Conservation (phyloP, 2,329 filamentous ascomycete genomes). For the Hirsutella minnesotensis region DNA sequence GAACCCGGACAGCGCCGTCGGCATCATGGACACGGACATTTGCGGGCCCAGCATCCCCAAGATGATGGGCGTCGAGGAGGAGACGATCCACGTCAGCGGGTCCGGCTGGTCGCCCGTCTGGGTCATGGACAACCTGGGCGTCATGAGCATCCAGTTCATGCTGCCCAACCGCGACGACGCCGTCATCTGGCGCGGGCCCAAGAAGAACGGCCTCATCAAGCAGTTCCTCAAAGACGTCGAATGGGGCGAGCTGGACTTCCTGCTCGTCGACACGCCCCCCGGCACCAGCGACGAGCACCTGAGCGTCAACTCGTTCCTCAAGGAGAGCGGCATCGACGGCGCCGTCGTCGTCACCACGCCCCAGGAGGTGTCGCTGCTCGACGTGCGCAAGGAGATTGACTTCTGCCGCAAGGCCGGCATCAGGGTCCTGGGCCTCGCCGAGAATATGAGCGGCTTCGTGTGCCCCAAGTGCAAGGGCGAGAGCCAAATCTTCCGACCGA, state of each 20-base stretch:
- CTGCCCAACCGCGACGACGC: constrained; percentile 86
- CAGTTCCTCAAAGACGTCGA: constrained; percentile 96
- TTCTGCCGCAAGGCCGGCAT: constrained; percentile 95
- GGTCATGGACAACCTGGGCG: constrained; percentile 85
- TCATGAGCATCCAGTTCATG: constrained; percentile 99
- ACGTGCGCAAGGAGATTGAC: constrained; percentile 94
- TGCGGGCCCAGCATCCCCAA: constrained; percentile 94
- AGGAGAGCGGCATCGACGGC: constrained; percentile 84
- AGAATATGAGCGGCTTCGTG: constrained; percentile 97
- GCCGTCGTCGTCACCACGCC: constrained; percentile 90
- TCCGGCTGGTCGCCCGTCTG: constrained; percentile 92
- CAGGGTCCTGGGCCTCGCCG: constrained; percentile 74
- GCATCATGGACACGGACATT: constrained; percentile 97
- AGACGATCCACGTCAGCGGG: constrained; percentile 84
- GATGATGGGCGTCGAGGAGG: constrained; percentile 94
- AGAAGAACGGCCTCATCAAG: constrained; percentile 98
- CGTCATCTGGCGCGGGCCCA: constrained; percentile 93
- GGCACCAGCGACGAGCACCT: constrained; percentile 94
- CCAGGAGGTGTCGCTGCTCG: constrained; percentile 83
- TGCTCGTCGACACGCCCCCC: constrained; percentile 90
- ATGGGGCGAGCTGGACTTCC: constrained; percentile 89
- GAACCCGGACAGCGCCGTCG: constrained; percentile 67
- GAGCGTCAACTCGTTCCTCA: constrained; percentile 82
- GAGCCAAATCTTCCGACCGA: constrained; percentile 79
- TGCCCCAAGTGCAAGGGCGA: constrained; percentile 81